Conservation (phyloP, 2,329 filamentous ascomycete species). For the Alternaria metachromatica region DNA sequence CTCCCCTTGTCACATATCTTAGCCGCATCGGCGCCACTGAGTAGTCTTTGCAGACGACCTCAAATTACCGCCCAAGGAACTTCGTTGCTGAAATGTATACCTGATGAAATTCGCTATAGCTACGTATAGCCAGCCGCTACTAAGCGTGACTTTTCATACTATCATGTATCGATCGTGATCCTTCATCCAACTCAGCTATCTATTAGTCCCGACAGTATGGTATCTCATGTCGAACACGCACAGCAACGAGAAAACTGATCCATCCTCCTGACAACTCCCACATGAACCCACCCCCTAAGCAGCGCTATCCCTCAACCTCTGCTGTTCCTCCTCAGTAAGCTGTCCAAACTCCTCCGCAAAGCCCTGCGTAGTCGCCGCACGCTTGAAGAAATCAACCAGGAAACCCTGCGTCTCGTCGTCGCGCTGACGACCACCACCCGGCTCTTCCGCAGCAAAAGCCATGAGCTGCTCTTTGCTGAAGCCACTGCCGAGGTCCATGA, state of each 20-base stretch:
- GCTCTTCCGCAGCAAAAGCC: conserved; percentile 69
- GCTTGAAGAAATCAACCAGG: conserved; percentile 79
- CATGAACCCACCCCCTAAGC: conserved; percentile 10
- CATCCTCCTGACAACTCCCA: background rate
- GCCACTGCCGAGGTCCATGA: conserved; percentile 72
- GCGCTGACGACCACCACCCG: conserved; percentile 64
- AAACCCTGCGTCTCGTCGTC: conserved; percentile 93
- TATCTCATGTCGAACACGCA: background rate
- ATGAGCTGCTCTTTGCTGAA: conserved; percentile 72
- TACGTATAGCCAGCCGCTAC: background rate
- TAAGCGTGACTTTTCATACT: background rate
- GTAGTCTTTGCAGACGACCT: background rate
- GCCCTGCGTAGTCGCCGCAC: conserved; percentile 59
- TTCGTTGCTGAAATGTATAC: background rate
- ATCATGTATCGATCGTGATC: background rate
- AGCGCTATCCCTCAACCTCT: conserved; percentile 55
- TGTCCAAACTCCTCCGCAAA: conserved; percentile 63
- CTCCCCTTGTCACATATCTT: background rate
- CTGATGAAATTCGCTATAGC: background rate
- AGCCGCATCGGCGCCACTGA: background rate
- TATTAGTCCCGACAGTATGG: background rate
- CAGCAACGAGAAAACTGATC: background rate
- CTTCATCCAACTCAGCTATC: background rate
- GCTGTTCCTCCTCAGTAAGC: conserved; percentile 62
- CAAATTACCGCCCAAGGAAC: background rate